These are phyloP conservation scores for Myriosclerotinia curreyana DNA, from an alignment of 2,329 filamentous ascomycete genomes.

Conservation along the genomic window DNA sequence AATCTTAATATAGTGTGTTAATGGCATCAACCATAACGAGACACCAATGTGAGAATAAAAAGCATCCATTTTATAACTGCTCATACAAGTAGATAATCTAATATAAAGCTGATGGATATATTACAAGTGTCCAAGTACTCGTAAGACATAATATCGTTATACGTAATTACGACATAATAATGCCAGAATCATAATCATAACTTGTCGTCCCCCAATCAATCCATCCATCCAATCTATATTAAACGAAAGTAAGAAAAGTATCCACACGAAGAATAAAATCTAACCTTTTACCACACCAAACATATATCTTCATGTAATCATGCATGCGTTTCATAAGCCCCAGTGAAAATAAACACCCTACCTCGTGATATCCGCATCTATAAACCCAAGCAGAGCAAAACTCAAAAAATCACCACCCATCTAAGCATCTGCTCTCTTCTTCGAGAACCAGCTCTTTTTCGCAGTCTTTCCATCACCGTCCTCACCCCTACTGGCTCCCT, in stretches of 20 bases:
- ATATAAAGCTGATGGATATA: too few relatives aligned
- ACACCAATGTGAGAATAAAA: too few relatives aligned
- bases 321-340: not conserved
- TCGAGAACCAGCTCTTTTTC: conserved; percentile 18
- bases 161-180: not conserved
- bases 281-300: not conserved
- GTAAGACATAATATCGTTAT: too few relatives aligned
- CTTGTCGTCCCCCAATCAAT: not conserved
- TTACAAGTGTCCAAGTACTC: too few relatives aligned
- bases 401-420: not conserved
- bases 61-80: too few relatives aligned
- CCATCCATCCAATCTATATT: not conserved
- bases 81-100: too few relatives aligned
- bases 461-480: not conserved
- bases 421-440: conserved; percentile 16
- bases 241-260: not conserved
- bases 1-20: too few relatives aligned
- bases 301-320: not conserved
- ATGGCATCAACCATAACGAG: too few relatives aligned
- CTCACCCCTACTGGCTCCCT: conserved; percentile 37
- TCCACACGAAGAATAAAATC: not conserved
- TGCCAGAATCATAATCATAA: not conserved
- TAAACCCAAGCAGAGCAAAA: too few relatives aligned
- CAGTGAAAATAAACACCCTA: too few relatives aligned
- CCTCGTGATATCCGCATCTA: not conserved